These are phyloP conservation scores for Fusarium dlaminii DNA, from an alignment of 2,329 filamentous ascomycete genomes.

Conservation along the genomic window DNA sequence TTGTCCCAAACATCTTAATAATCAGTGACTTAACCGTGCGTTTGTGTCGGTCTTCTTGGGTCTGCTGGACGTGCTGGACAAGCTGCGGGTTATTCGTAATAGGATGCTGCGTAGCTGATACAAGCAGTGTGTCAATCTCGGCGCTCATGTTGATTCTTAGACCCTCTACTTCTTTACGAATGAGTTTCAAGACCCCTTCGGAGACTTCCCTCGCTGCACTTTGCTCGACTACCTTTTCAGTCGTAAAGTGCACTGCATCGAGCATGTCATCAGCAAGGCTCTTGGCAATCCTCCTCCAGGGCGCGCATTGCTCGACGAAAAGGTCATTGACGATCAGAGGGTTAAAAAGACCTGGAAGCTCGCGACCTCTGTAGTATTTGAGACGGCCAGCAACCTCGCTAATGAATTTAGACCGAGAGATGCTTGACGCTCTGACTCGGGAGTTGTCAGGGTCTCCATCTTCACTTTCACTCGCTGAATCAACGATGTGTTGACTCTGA, in stretches of 20 bases:
- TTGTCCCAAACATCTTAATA: not conserved
- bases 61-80: not conserved
- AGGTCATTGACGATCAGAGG: slow-evolving; percentile 66
- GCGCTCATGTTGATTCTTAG: not conserved
- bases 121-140: not conserved
- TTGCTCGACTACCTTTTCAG: not conserved
- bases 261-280: slow-evolving; percentile 23
- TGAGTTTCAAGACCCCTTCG: not conserved
- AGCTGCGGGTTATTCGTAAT: not conserved
- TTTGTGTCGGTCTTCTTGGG: not conserved
- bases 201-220: not conserved
- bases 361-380: slow-evolving; percentile 49
- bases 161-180: not conserved
- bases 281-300: slow-evolving; percentile 61
- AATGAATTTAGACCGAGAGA: slow-evolving; percentile 31
- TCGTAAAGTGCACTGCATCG: slow-evolving; percentile 7
- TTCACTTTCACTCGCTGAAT: not conserved
- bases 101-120: not conserved
- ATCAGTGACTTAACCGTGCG: slow-evolving; percentile 1
- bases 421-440: not conserved
- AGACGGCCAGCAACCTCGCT: slow-evolving; percentile 36
- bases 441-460: not conserved
- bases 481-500: not conserved
- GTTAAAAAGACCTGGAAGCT: slow-evolving; percentile 70
- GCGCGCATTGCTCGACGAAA: slow-evolving; percentile 66